A percentile compares a stretch with the other conserved stretches of the same genome.
phyloP scores from a whole-genome alignment of 495 filamentous ascomycete species.

The Aspergillus olivimuriae region DNA sequence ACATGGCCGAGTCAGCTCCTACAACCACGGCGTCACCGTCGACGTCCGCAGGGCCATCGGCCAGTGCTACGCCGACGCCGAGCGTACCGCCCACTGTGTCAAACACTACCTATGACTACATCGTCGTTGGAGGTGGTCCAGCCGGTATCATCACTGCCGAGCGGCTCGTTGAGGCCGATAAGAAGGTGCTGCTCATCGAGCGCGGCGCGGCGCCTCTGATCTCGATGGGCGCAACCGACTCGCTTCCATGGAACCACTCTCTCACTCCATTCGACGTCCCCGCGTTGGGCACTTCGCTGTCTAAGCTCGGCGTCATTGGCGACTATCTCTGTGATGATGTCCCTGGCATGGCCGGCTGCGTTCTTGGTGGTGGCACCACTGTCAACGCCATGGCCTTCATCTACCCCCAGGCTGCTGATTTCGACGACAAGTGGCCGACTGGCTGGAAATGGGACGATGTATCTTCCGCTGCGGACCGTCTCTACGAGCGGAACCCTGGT shows the following conservation, averaged over 20 bases:
- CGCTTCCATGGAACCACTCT: constrained; percentile 17
- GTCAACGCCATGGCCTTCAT: constrained; percentile 63
- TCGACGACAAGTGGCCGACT: constrained; percentile 62
- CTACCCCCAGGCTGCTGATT: constrained; percentile 54
- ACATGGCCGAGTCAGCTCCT: constrained; percentile 8
- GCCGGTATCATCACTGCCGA: constrained; percentile 39
- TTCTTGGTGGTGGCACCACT: constrained; percentile 72
- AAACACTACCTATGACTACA: constrained; percentile 17
- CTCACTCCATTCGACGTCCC: constrained; percentile 70
- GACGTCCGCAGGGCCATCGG: constrained; percentile 5
- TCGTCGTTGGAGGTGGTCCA: constrained; percentile 18
- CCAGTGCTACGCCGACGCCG: constrained; percentile 6
- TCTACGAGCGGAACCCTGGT: constrained; percentile 61
- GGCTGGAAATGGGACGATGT: constrained; percentile 64
- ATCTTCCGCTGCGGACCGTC: constrained; percentile 42
- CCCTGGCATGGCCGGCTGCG: constrained; percentile 71
- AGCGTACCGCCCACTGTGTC: constrained; percentile 6
- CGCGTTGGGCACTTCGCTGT: constrained; percentile 53
- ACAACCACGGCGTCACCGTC: constrained; percentile 3
- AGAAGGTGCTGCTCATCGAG: constrained; percentile 26
- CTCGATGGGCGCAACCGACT: constrained; percentile 5
- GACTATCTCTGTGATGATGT: constrained; percentile 56
- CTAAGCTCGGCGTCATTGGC: constrained; percentile 58
- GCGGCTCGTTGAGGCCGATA: constrained; percentile 56
- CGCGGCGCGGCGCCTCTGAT: constrained; percentile 18